Base-by-base conservation (phyloP, 179 eudicot species). In the Beta macrorhiza region DNA sequence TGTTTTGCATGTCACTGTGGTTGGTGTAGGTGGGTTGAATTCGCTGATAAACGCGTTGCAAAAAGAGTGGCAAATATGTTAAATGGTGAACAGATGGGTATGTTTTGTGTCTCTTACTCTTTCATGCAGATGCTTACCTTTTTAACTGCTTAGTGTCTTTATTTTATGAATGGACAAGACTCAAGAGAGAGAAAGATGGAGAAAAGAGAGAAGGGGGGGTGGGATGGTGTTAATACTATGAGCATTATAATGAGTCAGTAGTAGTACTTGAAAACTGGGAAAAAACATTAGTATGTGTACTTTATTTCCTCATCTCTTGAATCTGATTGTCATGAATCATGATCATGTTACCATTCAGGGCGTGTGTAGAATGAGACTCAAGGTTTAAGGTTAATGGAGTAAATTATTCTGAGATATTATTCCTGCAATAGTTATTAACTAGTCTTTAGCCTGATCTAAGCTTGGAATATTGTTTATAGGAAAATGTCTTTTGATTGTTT, bases 31-130 rank as follows among this genome's bases (percentile, higher is more conserved):
- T 88, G 90, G 88, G 90, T 88, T 77, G 90, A 87, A 79, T 87
- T 87, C 70, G 74, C 88, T 0, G 84, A 88, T 80, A 85, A 88
- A 45, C 79, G 80, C 67, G 17, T 81, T 73, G 90, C 90, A 78
- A 81, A 83, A 85, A 86, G 88, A 76, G 91, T 89, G 67, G 98
- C 98, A 25, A 83, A 84, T 44, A 85, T 86, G 91, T 79, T 94
- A 65, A 94, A 94, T 74, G 94, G 98, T 51, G 90, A 93, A 90
- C 90, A 93, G 67, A 89, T 94, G 70, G 97, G 97, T 93, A 89
- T 80, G 82, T 47, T 47, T 7, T 73, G 7, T 80, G 59, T 10
- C 45, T 70, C 25, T 13, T 16, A 61, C 20, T 65, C 17, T 29
- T 17, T n/a, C 5, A 22, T 59, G 51, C 12, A 14, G 14, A 55